Evolutionary conservation across 257 asterid species (phyloP).

Genomic region (Scutellaria minor): DNA sequence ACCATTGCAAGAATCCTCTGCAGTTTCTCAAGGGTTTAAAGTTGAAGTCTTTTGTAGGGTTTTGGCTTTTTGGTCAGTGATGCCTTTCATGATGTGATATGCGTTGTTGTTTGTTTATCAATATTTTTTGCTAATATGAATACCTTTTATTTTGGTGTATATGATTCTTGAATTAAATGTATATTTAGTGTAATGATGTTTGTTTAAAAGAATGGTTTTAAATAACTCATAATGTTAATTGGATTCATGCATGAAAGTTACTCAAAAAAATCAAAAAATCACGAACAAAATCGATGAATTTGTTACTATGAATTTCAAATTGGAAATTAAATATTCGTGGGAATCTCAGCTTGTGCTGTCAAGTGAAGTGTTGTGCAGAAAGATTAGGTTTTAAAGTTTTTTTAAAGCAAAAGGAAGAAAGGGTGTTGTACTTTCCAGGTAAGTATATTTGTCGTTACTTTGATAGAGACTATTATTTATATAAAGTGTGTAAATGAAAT

Average conservation of each 20-base stretch:
- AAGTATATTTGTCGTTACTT: conserved; percentile 46
- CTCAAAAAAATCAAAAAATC: no score
- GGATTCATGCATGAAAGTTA: no score
- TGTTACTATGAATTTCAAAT: neutral
- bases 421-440: conserved; percentile 42
- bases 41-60: conserved; percentile 31
- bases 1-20: conserved; percentile 45
- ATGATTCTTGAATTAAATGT: conserved; percentile 32
- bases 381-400: conserved; percentile 22
- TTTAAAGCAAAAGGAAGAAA: conserved; percentile 35
- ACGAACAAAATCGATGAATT: no score
- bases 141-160: conserved; percentile 21
- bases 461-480: neutral
- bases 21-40: conserved; percentile 34
- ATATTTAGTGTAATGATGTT: neutral
- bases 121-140: conserved; percentile 12
- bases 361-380: conserved; percentile 8
- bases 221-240: no score
- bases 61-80: conserved; percentile 34
- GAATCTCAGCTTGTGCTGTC: neutral
- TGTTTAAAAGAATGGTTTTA: neutral
- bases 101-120: neutral
- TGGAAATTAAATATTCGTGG: neutral
- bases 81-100: conserved; percentile 35
- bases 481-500: no score